phyloP scores from a whole-genome alignment of 768 basidiomycete genomes.

The Hypsizygus marmoreus region DNA sequence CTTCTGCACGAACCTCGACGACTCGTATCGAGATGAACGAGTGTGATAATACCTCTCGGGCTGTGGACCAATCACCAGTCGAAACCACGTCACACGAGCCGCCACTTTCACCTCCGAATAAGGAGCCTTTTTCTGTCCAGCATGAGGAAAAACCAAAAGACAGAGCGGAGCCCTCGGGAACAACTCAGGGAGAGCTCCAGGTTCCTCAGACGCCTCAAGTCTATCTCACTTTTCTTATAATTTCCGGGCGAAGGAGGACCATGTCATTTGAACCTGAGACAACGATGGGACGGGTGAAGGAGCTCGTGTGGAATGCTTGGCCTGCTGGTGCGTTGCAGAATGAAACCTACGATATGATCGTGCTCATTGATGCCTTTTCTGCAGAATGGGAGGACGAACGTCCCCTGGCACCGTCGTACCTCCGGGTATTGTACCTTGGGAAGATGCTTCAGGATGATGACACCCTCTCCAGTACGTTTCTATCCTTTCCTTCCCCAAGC shows the following conservation, averaged over 20 bases:
- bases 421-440: conserved; percentile 75
- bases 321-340: conserved; percentile 54
- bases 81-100: conserved; percentile 14
- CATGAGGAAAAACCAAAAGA: conserved; percentile 6
- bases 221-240: conserved; percentile 69
- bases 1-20: conserved; percentile 20
- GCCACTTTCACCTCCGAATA: conserved; percentile 1
- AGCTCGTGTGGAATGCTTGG: conserved; percentile 85
- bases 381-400: conserved; percentile 79
- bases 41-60: not conserved
- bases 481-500: conserved; percentile 7
- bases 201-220: conserved; percentile 66
- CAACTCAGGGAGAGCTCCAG: conserved; percentile 5
- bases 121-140: conserved; percentile 1
- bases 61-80: not conserved
- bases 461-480: conserved; percentile 59
- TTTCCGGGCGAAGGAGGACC: conserved; percentile 66
- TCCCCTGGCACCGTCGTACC: conserved; percentile 75
- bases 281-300: conserved; percentile 77
- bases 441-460: conserved; percentile 86
- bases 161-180: not conserved
- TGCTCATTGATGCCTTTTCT: conserved; percentile 6
- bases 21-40: conserved; percentile 17
- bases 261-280: conserved; percentile 78
- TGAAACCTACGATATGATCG: not conserved